Conservation (phyloP, 306 rosid genomes). For the Sicyos baderoa region DNA sequence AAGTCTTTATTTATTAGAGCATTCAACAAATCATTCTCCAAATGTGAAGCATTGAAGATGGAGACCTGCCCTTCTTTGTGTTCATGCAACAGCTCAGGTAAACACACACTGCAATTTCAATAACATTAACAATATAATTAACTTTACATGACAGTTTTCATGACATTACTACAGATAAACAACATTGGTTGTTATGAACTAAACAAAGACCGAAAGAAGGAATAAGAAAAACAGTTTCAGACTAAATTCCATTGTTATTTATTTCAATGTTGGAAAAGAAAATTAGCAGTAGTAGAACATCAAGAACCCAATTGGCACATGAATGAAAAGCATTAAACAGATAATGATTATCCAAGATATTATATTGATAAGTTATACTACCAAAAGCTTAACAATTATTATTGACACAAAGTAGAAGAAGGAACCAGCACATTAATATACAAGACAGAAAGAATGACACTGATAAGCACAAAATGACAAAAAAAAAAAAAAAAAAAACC, state of each 20-base stretch:
- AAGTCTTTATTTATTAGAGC: slow-evolving; percentile 27
- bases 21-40: slow-evolving; percentile 40
- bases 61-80: background rate
- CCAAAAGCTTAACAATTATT: background rate
- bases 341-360: background rate
- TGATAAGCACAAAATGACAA: background rate
- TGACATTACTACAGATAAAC: background rate
- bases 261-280: background rate
- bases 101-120: background rate
- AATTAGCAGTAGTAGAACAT: background rate
- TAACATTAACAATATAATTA: background rate
- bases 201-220: background rate
- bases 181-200: background rate
- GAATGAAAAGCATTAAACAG: background rate
- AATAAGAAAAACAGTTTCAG: background rate
- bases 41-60: slow-evolving; percentile 1
- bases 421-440: background rate
- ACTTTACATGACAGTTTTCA: background rate
- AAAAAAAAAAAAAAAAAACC: background rate
- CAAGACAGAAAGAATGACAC: background rate
- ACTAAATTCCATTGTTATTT: background rate
- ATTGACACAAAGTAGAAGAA: background rate
- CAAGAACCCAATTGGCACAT: background rate
- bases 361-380: background rate
- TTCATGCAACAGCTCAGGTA: background rate